A percentile compares a stretch with the other conserved stretches of the same genome.
These are phyloP conservation scores for Aphanomyces astaci DNA, from an alignment of 352 stramenopile species.

Conservation along the genomic window DNA sequence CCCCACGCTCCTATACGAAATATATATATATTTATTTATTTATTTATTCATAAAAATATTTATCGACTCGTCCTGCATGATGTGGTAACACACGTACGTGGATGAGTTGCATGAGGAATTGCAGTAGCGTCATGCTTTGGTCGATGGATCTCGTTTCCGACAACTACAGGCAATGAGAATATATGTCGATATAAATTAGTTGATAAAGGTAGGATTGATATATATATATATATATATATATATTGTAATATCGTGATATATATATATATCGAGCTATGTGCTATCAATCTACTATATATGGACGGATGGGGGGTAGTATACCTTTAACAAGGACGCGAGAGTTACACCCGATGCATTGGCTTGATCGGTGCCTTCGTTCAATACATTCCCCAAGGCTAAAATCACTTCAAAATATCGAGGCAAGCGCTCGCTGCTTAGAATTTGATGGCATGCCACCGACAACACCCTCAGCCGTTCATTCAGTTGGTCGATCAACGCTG, in stretches of 20 bases:
- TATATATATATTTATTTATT: too few species aligned
- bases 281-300: too few species aligned
- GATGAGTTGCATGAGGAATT: slow-evolving; percentile 74
- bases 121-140: slow-evolving; percentile 56
- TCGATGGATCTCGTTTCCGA: slow-evolving; percentile 79
- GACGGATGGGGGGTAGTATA: slow-evolving; percentile 5
- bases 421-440: slow-evolving; percentile 61
- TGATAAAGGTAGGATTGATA: too few species aligned
- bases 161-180: slow-evolving; percentile 28
- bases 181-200: too few species aligned
- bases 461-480: slow-evolving; percentile 38
- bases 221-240: too few species aligned
- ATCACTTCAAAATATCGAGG: slow-evolving; percentile 70
- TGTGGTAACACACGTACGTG: slow-evolving; percentile 30
- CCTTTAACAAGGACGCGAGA: slow-evolving; percentile 67
- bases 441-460: slow-evolving; percentile 50
- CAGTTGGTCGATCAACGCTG: slow-evolving; percentile 49
- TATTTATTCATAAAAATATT: too few species aligned
- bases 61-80: too few species aligned
- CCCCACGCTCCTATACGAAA: slow-evolving; percentile 45
- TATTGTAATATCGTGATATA: too few species aligned
- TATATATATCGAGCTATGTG: too few species aligned
- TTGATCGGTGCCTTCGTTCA: slow-evolving; percentile 66
- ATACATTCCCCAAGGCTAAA: slow-evolving; percentile 58
- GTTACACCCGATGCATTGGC: slow-evolving; percentile 60